These are phyloP conservation scores for Phialophora tarda DNA, from an alignment of 2,329 filamentous ascomycete genomes.

Conservation along the genomic window DNA sequence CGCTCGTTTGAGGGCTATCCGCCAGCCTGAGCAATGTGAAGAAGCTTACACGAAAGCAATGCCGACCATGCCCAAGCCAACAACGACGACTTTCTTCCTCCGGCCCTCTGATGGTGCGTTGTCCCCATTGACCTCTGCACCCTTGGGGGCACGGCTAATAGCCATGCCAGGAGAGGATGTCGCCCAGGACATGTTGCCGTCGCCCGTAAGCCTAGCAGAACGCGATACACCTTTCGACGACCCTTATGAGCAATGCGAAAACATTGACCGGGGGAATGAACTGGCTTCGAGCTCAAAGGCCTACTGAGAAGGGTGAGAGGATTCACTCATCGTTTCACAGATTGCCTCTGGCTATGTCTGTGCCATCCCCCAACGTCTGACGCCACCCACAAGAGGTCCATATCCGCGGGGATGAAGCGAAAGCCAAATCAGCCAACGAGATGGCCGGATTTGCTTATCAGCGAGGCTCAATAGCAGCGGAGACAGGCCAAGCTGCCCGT, in stretches of 20 bases:
- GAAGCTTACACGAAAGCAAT: conserved; percentile 81
- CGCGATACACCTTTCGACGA: background rate
- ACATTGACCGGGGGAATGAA: background rate
- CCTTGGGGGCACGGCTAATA: conserved; percentile 38
- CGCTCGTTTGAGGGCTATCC: background rate
- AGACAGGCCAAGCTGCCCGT: conserved; percentile 3
- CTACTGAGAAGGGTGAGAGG: background rate
- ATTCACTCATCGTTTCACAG: background rate
- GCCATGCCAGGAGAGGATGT: conserved; percentile 41
- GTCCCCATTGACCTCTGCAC: conserved; percentile 34
- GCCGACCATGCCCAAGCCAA: conserved; percentile 90
- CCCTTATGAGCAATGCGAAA: background rate
- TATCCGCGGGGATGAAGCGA: conserved; percentile 27
- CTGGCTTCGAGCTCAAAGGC: background rate
- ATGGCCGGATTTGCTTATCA: conserved; percentile 21
- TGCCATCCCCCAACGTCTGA: conserved; percentile 7
- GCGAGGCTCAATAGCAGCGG: conserved; percentile 20
- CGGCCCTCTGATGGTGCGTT: conserved; percentile 36
- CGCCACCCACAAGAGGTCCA: conserved; percentile 22
- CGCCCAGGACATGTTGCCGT: conserved; percentile 25
- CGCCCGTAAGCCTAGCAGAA: background rate
- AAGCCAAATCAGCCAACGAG: conserved; percentile 16
- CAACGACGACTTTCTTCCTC: conserved; percentile 76
- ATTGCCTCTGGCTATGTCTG: background rate
- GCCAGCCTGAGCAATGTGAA: background rate